Evolutionary conservation across 345 rosid species (phyloP).

Genomic region (Melastoma malabathricum): DNA sequence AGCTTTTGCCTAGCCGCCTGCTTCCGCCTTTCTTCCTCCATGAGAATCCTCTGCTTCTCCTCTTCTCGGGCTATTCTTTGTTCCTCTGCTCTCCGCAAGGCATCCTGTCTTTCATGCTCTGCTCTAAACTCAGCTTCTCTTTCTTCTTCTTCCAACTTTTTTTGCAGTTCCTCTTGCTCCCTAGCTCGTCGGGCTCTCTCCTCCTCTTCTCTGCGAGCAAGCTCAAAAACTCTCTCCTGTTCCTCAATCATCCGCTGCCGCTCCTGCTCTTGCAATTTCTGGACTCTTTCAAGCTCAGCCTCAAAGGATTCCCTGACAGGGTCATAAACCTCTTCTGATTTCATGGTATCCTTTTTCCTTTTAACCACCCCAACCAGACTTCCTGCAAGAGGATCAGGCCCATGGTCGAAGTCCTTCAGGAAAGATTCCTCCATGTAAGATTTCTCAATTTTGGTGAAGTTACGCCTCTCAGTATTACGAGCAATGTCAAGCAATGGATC

Average conservation of each 20-base stretch:
- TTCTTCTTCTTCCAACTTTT: slow-evolving; percentile 75
- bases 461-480: slow-evolving; percentile 40
- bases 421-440: slow-evolving; percentile 57
- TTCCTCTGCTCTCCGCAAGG: slow-evolving; percentile 67
- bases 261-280: slow-evolving; percentile 92
- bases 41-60: slow-evolving; percentile 54
- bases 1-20: slow-evolving; percentile 94
- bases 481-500: slow-evolving; percentile 37
- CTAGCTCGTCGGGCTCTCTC: slow-evolving; percentile 61
- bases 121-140: slow-evolving; percentile 84
- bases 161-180: slow-evolving; percentile 69
- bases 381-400: slow-evolving; percentile 54
- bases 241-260: slow-evolving; percentile 59
- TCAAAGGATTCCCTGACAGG: slow-evolving; percentile 95
- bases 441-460: slow-evolving; percentile 50
- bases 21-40: slow-evolving; percentile 97
- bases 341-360: slow-evolving; percentile 65
- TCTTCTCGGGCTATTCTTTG: slow-evolving; percentile 82
- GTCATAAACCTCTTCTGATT: slow-evolving; percentile 73
- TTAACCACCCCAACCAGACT: slow-evolving; percentile 55
- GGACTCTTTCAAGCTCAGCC: slow-evolving; percentile 98
- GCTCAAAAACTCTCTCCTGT: slow-evolving; percentile 74
- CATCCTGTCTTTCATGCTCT: slow-evolving; percentile 69
- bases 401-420: slow-evolving; percentile 62
- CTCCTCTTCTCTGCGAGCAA: slow-evolving; percentile 81